Conservation (phyloP, 352 stramenopile species). For the Globisporangium iwayamae region DNA sequence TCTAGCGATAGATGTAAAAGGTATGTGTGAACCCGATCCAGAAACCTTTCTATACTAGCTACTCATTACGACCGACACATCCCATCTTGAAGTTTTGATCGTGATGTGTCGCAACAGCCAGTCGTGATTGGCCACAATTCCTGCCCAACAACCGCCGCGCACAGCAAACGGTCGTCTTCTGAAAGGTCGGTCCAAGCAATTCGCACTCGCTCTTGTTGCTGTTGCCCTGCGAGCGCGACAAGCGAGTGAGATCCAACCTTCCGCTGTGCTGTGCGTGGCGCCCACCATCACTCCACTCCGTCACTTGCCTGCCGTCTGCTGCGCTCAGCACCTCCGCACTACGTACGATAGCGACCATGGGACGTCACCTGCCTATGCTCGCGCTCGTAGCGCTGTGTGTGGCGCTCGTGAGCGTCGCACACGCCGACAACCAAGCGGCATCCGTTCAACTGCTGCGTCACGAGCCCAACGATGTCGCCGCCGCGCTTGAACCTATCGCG, state of each 20-base stretch:
- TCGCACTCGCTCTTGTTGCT: no score
- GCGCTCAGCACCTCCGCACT: neutral
- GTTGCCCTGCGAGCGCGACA: neutral
- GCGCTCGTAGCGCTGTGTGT: neutral
- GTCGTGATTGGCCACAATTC: neutral
- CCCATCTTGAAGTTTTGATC: neutral
- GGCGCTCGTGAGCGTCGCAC: neutral
- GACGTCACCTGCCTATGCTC: neutral
- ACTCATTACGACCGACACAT: neutral
- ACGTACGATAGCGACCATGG: neutral
- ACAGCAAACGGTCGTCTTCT: neutral
- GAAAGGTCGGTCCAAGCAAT: neutral
- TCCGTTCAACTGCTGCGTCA: neutral
- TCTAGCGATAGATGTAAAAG: neutral
- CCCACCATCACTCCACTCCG: neutral
- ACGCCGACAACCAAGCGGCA: neutral
- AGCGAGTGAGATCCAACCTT: neutral
- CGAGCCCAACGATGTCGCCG: neutral
- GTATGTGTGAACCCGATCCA: neutral
- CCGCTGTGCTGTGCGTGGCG: neutral
- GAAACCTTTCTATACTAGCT: neutral
- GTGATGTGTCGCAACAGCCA: neutral
- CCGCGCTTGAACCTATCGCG: neutral
- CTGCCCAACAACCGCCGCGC: neutral
- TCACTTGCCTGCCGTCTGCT: neutral